Evolutionary conservation across 106 monocot genomes (phyloP), one percentile per base, ranked within the genome.

Genomic region (Platanthera guangdongensis): DNA sequence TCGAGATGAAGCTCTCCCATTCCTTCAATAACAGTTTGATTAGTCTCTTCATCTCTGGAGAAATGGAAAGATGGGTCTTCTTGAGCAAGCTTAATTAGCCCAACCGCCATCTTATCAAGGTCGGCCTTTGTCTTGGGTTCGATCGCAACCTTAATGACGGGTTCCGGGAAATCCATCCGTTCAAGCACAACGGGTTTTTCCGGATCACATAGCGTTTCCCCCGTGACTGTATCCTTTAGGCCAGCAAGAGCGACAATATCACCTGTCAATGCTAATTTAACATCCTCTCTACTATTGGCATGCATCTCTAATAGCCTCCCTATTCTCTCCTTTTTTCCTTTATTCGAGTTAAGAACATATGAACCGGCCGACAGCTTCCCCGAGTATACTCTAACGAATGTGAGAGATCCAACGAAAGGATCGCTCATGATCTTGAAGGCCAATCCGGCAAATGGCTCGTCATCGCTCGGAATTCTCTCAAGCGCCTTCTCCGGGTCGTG

Each of bases 1-100:
- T 99, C 97, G 73, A 99, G 94, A 76, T 99, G 97, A 50, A 99
- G 88, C 77, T 99, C 97, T 46, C 97, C 97, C 97, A 99, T 99
- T 71, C 97, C 97, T 92, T 99, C 97, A 79, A 99, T 99, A 52
- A 99, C 91, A 79, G 97, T 99, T 79, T 99, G 97, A 86, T 94
- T 99, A 59, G 84, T 92, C 74, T 99, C 97, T 80, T 94, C 97
- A 76, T 99, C 94, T 85, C 97, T 87, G 16, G 97, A 99, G 68
- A 99, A 99, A 81, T 99, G 97, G 68, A 99, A 99, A 15, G 97
- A 99, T 57, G 97, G 97, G 51, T 99, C 97, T 82, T 99, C 97
- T 82, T 92, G 97, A 39, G 91, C 94, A 67, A 99, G 94, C 83
- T 94, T 94, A 77, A 99, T 89, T 19, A 99, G 80, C 18, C 97